These are phyloP conservation scores for Cyberlindnera bimundalis DNA, from an alignment of 805 yeast genomes.

Conservation along the genomic window DNA sequence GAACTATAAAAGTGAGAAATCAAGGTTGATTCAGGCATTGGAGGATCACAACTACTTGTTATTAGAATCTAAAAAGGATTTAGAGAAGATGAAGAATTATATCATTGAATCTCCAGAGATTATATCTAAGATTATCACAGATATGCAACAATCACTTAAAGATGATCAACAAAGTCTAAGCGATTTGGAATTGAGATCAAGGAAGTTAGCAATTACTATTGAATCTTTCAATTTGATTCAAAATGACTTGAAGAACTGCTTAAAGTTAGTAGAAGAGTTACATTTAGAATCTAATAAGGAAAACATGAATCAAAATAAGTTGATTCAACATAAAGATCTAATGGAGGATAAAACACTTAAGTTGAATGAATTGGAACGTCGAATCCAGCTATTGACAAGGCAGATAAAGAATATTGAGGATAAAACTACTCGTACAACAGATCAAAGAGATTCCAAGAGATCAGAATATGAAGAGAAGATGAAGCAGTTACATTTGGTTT, in stretches of 20 bases:
- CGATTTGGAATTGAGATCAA: constrained; percentile 43
- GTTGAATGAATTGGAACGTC: constrained; percentile 32
- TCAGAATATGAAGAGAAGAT: constrained; percentile 34
- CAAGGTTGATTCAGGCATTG: constrained; percentile 50
- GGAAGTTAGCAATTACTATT: constrained; percentile 50
- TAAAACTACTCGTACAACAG: constrained; percentile 35
- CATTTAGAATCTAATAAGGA: constrained; percentile 19
- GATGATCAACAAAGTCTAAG: constrained; percentile 37
- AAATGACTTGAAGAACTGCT: constrained; percentile 20
- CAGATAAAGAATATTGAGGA: constrained; percentile 41
- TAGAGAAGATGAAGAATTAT: constrained; percentile 58
- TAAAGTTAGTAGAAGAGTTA: constrained; percentile 24
- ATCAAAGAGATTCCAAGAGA: constrained; percentile 36
- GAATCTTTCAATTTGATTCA: constrained; percentile 48
- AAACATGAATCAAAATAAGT: constrained; percentile 11
- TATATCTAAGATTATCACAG: constrained; percentile 48
- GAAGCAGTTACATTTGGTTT: constrained; percentile 33
- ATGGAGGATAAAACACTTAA: constrained; percentile 21
- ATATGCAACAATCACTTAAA: constrained; percentile 44
- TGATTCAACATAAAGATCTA: constrained; percentile 19
- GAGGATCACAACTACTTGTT: constrained; percentile 59
- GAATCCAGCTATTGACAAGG: constrained; percentile 36
- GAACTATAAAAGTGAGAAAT: constrained; percentile 60
- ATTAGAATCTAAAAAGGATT: constrained; percentile 52
- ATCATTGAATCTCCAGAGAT: constrained; percentile 58